Conservation (phyloP, 1,284 basidiomycete genomes). For the Microbotryomycetes sp. region DNA sequence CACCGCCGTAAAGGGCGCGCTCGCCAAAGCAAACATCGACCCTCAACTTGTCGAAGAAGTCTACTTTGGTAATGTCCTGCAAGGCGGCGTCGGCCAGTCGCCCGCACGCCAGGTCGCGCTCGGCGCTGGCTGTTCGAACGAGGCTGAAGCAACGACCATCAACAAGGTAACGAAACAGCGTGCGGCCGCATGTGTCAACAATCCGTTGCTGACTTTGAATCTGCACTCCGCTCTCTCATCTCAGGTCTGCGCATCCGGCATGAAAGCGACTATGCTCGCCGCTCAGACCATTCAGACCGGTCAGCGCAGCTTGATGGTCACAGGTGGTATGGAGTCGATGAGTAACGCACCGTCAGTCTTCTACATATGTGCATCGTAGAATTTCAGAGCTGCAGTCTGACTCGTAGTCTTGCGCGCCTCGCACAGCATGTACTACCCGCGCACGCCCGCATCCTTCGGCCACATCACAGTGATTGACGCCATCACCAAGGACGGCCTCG, state of each 20-base stretch:
- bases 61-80: slow-evolving; percentile 76
- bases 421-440: slow-evolving; percentile 78
- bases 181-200: background rate
- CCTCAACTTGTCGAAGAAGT: slow-evolving; percentile 82
- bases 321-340: slow-evolving; percentile 48
- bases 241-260: slow-evolving; percentile 45
- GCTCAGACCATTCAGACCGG: slow-evolving; percentile 45
- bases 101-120: slow-evolving; percentile 52
- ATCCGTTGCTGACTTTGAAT: background rate
- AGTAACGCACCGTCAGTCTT: slow-evolving; percentile 33
- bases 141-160: slow-evolving; percentile 94
- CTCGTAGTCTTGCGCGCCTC: background rate
- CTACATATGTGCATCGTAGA: background rate
- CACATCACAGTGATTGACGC: slow-evolving; percentile 82
- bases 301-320: slow-evolving; percentile 43
- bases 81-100: slow-evolving; percentile 43
- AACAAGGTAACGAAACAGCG: slow-evolving; percentile 53
- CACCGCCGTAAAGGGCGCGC: slow-evolving; percentile 81
- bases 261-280: slow-evolving; percentile 46
- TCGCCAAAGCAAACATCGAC: slow-evolving; percentile 70
- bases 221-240: background rate
- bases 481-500: slow-evolving; percentile 86
- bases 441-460: slow-evolving; percentile 79
- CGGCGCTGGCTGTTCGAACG: slow-evolving; percentile 75
- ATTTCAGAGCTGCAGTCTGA: background rate